These are phyloP conservation scores for Paraleonurus japonicus DNA, from an alignment of 257 asterid species.

Conservation along the genomic window DNA sequence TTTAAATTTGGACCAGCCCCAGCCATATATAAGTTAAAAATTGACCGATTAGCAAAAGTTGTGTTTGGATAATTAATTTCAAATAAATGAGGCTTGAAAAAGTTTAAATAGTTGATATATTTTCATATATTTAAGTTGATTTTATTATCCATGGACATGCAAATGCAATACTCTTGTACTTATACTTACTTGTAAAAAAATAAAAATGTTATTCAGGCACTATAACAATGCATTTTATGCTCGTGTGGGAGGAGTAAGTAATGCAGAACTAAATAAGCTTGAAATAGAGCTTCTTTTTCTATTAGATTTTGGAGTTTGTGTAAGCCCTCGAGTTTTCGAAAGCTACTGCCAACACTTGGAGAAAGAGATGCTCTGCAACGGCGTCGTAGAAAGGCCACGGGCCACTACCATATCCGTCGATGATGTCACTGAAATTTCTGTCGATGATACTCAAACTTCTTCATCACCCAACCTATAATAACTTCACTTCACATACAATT, in stretches of 20 bases:
- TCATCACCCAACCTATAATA: slow-evolving; percentile 36
- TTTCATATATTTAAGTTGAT: no score
- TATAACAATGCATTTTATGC: slow-evolving; percentile 83
- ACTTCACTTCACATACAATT: background rate
- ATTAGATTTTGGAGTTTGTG: slow-evolving; percentile 60
- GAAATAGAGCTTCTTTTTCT: slow-evolving; percentile 76
- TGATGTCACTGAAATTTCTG: slow-evolving; percentile 59
- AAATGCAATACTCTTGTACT: background rate
- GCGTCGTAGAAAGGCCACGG: slow-evolving; percentile 26
- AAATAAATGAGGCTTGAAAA: no score
- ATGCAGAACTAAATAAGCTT: slow-evolving; percentile 61
- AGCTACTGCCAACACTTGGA: slow-evolving; percentile 85
- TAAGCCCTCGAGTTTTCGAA: slow-evolving; percentile 67
- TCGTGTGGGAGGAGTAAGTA: slow-evolving; percentile 84
- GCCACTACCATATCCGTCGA: slow-evolving; percentile 32
- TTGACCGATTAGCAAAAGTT: no score
- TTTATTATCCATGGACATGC: no score
- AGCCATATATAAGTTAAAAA: no score
- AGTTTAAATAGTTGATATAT: no score
- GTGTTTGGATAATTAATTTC: no score
- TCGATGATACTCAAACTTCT: slow-evolving; percentile 45
- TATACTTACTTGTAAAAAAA: background rate
- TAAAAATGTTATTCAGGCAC: slow-evolving; percentile 43
- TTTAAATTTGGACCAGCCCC: no score
- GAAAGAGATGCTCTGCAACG: slow-evolving; percentile 60